Conservation (phyloP, 352 stramenopile genomes). For the Globisporangium viniferum region DNA sequence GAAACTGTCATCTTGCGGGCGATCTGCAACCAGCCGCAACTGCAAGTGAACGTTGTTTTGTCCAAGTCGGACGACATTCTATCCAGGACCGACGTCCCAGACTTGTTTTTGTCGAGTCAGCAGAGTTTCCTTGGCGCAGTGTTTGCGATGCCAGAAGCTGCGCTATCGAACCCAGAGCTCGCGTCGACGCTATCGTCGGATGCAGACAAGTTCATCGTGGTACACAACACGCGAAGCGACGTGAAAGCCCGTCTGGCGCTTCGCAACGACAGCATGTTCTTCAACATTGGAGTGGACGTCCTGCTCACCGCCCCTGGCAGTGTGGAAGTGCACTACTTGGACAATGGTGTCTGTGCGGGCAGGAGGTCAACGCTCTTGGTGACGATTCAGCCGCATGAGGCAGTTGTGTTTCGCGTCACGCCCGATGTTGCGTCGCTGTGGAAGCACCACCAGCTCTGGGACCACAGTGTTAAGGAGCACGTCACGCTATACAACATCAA, state of each 20-base stretch:
- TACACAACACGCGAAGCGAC: constrained; percentile 72
- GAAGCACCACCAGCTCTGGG: constrained; percentile 81
- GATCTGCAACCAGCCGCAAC: constrained; percentile 74
- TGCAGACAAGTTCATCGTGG: constrained; percentile 68
- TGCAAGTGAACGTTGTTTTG: constrained; percentile 66
- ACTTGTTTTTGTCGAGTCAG: constrained; percentile 37
- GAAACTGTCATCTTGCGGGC: constrained; percentile 79
- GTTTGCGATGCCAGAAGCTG: constrained; percentile 74
- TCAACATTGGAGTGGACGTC: constrained; percentile 61
- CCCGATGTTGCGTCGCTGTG: constrained; percentile 66
- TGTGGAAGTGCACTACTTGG: constrained; percentile 57
- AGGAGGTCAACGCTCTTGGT: constrained; percentile 62
- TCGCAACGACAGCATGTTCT: constrained; percentile 86
- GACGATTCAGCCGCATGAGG: constrained; percentile 54
- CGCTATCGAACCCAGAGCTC: constrained; percentile 38
- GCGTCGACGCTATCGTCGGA: constrained; percentile 27
- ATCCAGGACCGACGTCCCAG: constrained; percentile 21
- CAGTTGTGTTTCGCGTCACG: constrained; percentile 64
- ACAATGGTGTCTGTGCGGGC: constrained; percentile 70
- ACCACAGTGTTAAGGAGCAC: constrained; percentile 86
- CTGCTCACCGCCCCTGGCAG: constrained; percentile 28
- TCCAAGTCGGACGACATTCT: constrained; percentile 35
- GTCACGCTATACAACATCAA: constrained; percentile 90
- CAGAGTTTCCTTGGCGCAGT: constrained; percentile 79
- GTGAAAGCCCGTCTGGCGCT: constrained; percentile 65